Base-by-base conservation (phyloP, 2,329 filamentous ascomycete species). In the Alternaria longipes region DNA sequence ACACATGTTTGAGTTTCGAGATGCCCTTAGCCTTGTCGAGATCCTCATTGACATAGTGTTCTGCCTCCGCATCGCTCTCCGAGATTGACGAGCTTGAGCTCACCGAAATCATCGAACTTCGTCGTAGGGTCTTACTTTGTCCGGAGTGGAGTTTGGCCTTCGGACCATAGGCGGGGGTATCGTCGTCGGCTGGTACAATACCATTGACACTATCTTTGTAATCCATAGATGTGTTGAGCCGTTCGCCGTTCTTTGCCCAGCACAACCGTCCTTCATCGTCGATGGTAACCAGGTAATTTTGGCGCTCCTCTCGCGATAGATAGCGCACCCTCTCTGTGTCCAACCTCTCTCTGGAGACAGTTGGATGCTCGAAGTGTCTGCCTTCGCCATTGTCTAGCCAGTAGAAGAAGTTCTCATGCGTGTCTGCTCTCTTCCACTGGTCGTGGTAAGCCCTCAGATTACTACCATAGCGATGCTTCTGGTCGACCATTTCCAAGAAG, bases 361-460 rank as follows among this genome's bases (percentile, higher is more conserved):
- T 85, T 4, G 88, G 85, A 12, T 94, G 81, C 64, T 94, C 90
- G 44, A 95, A 75, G 40, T 86, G 78, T 67, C 83, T 88, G 0
- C 94, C 94, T 50, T 90, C 89, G 5, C 94, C 94, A 60, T 91
- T 84, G 74, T 97, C 94, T 1, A 97, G 83, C 93, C 94, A 97
- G 80, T 93, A 94, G 77, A 97, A 97, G 84, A 94, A 97, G 74
- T 95, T 97, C 75, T 97, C 90, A 5, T 88, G 86, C 0, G 92
- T 94, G 28, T 91, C 83, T 1, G 87, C 83, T 62, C 86, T 87
- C 77, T 93, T 93, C 94, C 94, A 97, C 66, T 91, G 88, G 60
- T 88, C 87, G 72, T 97, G 94, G 70, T 97, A 97, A 32, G 87
- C 86, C 32, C 91, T 85, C 52, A 97, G 79, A 68, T 95, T 96